phyloP scores from a whole-genome alignment of 495 filamentous ascomycete genomes.

The Xylaria flabelliformis region DNA sequence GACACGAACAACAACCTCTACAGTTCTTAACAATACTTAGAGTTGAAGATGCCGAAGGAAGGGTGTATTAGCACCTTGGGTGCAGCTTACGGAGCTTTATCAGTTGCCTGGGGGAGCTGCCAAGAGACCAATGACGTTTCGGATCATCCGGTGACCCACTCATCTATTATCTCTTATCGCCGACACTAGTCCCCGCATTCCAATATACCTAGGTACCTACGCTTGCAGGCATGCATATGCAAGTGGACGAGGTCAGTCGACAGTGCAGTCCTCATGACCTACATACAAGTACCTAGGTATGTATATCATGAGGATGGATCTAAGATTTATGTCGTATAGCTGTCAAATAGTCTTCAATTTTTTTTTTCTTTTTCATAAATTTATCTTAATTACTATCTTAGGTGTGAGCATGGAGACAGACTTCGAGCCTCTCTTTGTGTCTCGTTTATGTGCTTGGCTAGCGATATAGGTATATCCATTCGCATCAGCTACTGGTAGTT shows the following conservation, averaged over 20 bases:
- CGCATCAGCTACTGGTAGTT: neutral
- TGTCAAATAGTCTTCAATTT: neutral
- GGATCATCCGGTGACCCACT: neutral
- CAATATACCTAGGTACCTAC: neutral
- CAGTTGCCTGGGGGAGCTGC: constrained; percentile 12
- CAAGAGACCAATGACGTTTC: constrained; percentile 23
- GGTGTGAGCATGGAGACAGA: neutral
- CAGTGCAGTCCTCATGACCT: neutral
- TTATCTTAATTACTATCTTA: neutral
- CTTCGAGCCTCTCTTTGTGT: neutral
- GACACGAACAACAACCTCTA: neutral
- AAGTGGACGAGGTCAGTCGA: neutral
- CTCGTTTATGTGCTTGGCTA: neutral
- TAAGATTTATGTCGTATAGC: neutral
- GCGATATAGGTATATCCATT: neutral
- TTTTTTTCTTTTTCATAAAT: neutral
- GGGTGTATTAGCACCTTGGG: neutral
- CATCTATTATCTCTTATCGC: neutral
- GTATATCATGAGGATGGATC: neutral
- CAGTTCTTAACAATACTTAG: neutral
- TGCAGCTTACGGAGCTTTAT: neutral
- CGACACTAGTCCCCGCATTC: neutral
- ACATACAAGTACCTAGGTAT: too few species aligned
- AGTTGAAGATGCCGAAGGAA: constrained; percentile 3
- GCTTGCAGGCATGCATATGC: neutral